phyloP scores from a whole-genome alignment of 106 monocot genomes.

The Apostasia shenzhenica region DNA sequence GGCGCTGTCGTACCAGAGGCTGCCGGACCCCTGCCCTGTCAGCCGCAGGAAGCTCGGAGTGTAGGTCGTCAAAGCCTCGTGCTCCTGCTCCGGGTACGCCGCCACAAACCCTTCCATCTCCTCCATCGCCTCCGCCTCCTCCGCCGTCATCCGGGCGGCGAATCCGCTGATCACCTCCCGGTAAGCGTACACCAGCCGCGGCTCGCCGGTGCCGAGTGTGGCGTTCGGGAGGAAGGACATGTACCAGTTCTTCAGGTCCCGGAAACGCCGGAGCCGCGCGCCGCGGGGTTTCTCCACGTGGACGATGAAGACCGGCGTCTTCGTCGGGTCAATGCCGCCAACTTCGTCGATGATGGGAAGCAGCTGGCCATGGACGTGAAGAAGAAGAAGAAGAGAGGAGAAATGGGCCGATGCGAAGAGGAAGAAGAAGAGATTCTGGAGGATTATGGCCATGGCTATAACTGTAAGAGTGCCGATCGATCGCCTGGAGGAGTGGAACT shows the following conservation, averaged over 20 bases:
- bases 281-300: background rate
- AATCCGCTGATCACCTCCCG: constrained; percentile 16
- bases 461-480: no score
- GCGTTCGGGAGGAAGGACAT: constrained; percentile 15
- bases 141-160: constrained; percentile 30
- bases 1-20: constrained; percentile 11
- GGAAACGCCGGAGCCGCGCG: background rate
- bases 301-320: constrained; percentile 14
- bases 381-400: no score
- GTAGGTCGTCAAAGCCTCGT: constrained; percentile 33
- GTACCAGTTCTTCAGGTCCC: constrained; percentile 3
- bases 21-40: background rate
- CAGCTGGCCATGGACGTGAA: background rate
- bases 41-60: constrained; percentile 52
- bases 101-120: constrained; percentile 23
- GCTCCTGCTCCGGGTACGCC: constrained; percentile 19
- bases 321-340: background rate
- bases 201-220: background rate
- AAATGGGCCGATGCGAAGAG: no score
- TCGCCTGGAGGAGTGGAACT: no score
- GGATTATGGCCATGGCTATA: no score
- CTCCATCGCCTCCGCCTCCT: constrained; percentile 22
- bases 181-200: constrained; percentile 11
- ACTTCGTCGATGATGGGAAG: background rate
- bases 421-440: no score